phyloP scores from a whole-genome alignment of 2,329 filamentous ascomycete genomes.

The Xylariaceae sp. region DNA sequence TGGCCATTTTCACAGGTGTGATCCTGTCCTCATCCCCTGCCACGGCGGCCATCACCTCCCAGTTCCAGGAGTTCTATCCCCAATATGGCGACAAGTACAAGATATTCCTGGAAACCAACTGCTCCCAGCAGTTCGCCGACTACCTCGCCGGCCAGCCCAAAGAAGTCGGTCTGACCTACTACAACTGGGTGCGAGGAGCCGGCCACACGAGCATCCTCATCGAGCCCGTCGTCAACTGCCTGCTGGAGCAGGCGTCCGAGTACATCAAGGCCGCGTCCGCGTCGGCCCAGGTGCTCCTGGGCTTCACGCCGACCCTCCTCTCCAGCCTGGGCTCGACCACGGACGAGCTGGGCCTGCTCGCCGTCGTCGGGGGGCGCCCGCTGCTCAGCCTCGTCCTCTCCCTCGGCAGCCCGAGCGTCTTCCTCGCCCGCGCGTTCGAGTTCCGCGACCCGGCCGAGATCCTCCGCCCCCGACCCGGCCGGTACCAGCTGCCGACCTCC shows the following conservation, averaged over 20 bases:
- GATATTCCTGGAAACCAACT: conserved; percentile 11
- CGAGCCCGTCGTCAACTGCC: conserved; percentile 13
- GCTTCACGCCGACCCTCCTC: conserved; percentile 15
- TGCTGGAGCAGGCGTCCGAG: conserved; percentile 14
- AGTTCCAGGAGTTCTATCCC: conserved; percentile 16
- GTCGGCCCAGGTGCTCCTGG: conserved; percentile 16
- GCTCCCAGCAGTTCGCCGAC: conserved; percentile 11
- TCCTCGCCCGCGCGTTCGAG: conserved; percentile 12
- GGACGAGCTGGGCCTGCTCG: conserved; percentile 15
- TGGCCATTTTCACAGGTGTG: too few species aligned
- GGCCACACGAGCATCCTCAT: conserved; percentile 6
- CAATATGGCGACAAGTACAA: conserved; percentile 12
- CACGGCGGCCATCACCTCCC: neutral
- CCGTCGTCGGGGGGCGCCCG: conserved; percentile 11
- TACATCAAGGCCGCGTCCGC: conserved; percentile 16
- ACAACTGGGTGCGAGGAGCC: conserved; percentile 12
- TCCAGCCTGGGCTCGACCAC: conserved; percentile 11
- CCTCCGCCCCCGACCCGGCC: conserved; percentile 2
- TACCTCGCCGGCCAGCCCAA: conserved; percentile 13
- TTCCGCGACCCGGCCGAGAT: conserved; percentile 9
- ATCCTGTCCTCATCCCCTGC: too few species aligned
- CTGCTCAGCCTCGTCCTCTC: conserved; percentile 13
- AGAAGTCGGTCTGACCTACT: conserved; percentile 7
- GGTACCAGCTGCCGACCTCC: conserved; percentile 1
- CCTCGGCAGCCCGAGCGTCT: conserved; percentile 13